phyloP scores from a whole-genome alignment of 768 basidiomycete species.

The Auricularia sp. region DNA sequence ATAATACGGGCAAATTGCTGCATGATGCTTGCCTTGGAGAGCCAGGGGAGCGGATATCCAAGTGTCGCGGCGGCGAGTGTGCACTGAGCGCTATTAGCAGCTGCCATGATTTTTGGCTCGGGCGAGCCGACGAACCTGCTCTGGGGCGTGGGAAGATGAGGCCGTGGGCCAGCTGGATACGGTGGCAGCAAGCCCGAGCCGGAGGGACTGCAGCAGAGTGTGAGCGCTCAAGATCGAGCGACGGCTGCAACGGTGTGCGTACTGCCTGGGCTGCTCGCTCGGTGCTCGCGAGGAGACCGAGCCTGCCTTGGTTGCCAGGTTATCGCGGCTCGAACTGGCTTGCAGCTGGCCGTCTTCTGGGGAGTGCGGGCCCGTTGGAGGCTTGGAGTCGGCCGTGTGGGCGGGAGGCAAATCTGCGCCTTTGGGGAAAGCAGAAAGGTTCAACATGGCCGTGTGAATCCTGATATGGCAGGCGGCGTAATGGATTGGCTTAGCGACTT shows the following conservation, averaged over 20 bases:
- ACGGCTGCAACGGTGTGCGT: too few species aligned
- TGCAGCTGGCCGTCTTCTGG: neutral
- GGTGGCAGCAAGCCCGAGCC: neutral
- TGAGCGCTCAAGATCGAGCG: neutral
- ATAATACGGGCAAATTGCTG: neutral
- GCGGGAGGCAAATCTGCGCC: too few species aligned
- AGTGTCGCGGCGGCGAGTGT: neutral
- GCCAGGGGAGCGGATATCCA: neutral
- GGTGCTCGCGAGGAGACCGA: too few species aligned
- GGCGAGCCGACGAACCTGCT: neutral
- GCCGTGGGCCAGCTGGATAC: neutral
- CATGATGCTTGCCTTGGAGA: neutral
- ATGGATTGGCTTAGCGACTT: too few species aligned
- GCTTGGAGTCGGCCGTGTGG: neutral
- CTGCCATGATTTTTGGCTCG: neutral
- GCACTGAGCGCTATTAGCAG: neutral
- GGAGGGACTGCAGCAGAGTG: neutral
- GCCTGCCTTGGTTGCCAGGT: neutral
- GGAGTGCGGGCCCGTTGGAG: neutral
- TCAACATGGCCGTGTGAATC: too few species aligned
- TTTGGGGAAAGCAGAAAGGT: too few species aligned
- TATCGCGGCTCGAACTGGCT: neutral
- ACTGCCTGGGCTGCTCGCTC: too few species aligned
- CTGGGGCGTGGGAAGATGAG: neutral
- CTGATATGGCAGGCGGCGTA: too few species aligned